Conservation (phyloP, 495 filamentous ascomycete species). For the Tuber microsphaerosporum region DNA sequence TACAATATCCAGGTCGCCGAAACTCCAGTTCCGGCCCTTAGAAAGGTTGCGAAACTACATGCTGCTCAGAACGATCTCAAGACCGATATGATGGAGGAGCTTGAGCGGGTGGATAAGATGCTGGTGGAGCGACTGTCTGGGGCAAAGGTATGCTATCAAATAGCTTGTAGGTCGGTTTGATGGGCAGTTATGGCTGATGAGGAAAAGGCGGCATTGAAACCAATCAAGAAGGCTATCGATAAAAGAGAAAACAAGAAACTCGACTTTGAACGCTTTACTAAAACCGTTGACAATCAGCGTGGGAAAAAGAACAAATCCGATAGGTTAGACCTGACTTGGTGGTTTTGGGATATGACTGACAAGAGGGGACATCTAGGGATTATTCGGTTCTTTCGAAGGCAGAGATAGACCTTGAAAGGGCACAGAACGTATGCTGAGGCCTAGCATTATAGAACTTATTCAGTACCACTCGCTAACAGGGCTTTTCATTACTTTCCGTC, state of each 20-base stretch:
- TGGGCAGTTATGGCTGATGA: conserved; percentile 4
- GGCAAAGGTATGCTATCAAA: conserved; percentile 25
- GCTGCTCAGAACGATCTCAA: conserved; percentile 67
- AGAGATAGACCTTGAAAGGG: conserved; percentile 64
- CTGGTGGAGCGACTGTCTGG: conserved; percentile 66
- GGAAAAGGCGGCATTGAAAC: conserved; percentile 63
- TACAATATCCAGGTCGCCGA: conserved; percentile 50
- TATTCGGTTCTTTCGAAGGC: conserved; percentile 67
- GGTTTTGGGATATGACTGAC: conserved; percentile 8
- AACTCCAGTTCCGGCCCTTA: conserved; percentile 59
- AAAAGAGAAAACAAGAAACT: conserved; percentile 82
- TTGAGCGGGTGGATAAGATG: conserved; percentile 62
- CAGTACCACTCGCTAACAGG: conserved; percentile 16
- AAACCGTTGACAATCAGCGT: conserved; percentile 60
- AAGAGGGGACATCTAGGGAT: conserved; percentile 49
- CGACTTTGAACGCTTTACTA: conserved; percentile 77
- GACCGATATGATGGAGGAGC: conserved; percentile 65
- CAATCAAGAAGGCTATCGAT: conserved; percentile 85
- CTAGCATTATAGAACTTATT: background rate
- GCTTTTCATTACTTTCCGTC: background rate
- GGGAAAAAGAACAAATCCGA: conserved; percentile 67
- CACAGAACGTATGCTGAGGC: conserved; percentile 52
- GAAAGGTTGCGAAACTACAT: conserved; percentile 61
- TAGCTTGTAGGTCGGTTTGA: background rate
- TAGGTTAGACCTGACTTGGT: conserved; percentile 33